Base-by-base conservation (phyloP, 106 monocot species). In the Ottelia alismoides region DNA sequence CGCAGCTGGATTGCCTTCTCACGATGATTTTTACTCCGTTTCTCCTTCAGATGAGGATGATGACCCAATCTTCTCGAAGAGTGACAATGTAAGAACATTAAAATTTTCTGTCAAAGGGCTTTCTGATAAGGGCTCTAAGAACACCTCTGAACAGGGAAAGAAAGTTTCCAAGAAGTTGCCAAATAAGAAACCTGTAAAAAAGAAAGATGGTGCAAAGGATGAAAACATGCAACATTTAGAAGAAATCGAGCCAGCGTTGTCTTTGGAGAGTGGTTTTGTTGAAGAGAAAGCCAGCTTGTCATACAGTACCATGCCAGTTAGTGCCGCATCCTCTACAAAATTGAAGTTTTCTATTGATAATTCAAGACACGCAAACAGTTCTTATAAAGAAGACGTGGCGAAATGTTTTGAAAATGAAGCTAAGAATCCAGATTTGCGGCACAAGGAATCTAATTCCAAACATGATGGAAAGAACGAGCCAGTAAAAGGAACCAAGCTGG, bases 91-190 rank as follows among this genome's bases (percentile, higher is more conserved):
- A 27, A 75, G 71, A 29, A 47, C 75, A 5, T 73, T 92, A 31
- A 92, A 85, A 31, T 92, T 92, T 66, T 85, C 85, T 50, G 66
- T 92, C 30, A 92, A 92, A 71, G 83, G 85, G 1, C 65, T 77
- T 35, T 56, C 61, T 48, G 74, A 68, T 23, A 79, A 72, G 47
- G 26, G 44, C 6, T 48, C 25, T 10, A 78, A 66, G 27, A 46
- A n/a, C 65, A 40, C 49, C 27, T 68, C 72, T 50, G 77, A 81
- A 61, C 53, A 60, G 35, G 69, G 53, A 25, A 72, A 83, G 65
- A 58, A 27, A 27, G 44, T 45, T 28, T 16, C 61, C 6, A 87
- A 75, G 49, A 76, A 35, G 63, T 67, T 62, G 26, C 45, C 64
- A 2, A 80, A 27, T 64, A 81, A 92, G 56, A 92, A 69, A 49